phyloP scores from a whole-genome alignment of 768 basidiomycete species.

The Serendipita indica region DNA sequence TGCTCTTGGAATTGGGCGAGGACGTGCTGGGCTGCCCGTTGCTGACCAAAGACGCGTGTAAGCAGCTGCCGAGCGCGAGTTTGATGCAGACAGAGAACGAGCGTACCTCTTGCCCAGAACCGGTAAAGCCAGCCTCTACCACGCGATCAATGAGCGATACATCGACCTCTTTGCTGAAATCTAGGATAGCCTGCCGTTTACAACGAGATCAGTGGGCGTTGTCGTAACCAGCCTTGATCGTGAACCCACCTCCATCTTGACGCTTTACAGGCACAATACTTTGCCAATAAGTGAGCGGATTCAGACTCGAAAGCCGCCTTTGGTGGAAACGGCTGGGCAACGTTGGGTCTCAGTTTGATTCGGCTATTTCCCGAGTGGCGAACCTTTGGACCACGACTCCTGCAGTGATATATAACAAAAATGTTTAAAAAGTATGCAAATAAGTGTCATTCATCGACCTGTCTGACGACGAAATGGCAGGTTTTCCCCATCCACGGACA shows the following conservation, averaged over 20 bases:
- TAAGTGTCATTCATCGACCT: background rate
- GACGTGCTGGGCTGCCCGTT: constrained; percentile 86
- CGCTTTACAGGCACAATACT: background rate
- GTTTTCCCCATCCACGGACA: constrained; percentile 45
- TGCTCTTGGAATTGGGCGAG: constrained; percentile 94
- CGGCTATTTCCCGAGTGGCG: background rate
- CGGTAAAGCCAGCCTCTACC: constrained; percentile 81
- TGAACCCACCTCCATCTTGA: constrained; percentile 6
- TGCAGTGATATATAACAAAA: background rate
- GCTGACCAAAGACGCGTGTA: constrained; percentile 33
- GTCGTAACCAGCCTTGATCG: background rate
- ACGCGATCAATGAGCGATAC: constrained; percentile 85
- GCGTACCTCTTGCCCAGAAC: constrained; percentile 65
- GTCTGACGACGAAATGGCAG: constrained; percentile 19
- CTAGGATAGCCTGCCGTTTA: constrained; percentile 59
- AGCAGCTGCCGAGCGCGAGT: background rate
- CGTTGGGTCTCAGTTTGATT: background rate
- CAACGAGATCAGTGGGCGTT: background rate
- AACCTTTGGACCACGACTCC: too few relatives aligned
- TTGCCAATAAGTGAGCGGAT: background rate
- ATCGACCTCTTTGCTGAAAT: constrained; percentile 90
- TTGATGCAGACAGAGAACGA: constrained; percentile 13
- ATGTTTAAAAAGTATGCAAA: constrained; percentile 3
- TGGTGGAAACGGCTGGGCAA: background rate
- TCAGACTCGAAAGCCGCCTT: background rate